phyloP scores from a whole-genome alignment of 2,329 filamentous ascomycete genomes.

The Acrocalymma vagum region DNA sequence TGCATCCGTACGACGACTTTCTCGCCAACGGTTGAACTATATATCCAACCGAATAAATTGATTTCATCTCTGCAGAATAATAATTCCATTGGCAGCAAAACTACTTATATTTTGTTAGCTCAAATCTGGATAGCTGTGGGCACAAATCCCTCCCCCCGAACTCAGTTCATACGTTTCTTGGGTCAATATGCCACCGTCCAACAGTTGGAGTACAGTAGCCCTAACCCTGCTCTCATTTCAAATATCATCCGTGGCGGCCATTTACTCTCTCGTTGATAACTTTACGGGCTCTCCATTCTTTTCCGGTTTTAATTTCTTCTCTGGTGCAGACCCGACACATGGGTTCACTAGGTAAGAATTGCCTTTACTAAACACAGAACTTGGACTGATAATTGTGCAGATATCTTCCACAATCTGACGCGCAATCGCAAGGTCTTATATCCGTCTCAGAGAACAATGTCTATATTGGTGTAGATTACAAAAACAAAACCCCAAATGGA shows the following conservation, averaged over 20 bases:
- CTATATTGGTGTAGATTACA: slow-evolving; percentile 55
- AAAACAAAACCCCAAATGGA: slow-evolving; percentile 41
- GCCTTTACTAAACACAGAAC: too few relatives aligned
- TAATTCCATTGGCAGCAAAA: too few relatives aligned
- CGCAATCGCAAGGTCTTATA: slow-evolving; percentile 40
- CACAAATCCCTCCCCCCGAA: too few relatives aligned
- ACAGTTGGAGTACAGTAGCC: neutral
- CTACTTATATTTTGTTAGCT: too few relatives aligned
- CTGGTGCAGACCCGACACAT: slow-evolving; percentile 48
- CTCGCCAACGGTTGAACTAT: neutral
- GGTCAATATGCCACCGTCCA: neutral
- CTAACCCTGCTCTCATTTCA: neutral
- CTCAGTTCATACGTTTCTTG: slow-evolving; percentile 2
- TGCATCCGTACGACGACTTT: neutral
- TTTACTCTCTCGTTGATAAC: slow-evolving; percentile 18
- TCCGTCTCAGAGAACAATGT: slow-evolving; percentile 22
- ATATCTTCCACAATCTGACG: slow-evolving; percentile 52
- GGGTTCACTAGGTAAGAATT: slow-evolving; percentile 30
- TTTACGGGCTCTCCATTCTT: slow-evolving; percentile 20
- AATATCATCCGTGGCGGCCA: slow-evolving; percentile 1
- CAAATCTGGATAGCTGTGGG: too few relatives aligned
- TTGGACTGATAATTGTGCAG: slow-evolving; percentile 3
- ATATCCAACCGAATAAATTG: neutral
- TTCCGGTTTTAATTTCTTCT: slow-evolving; percentile 37
- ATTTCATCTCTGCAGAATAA: too few relatives aligned